Percentiles rank a stretch among this genome's conserved stretches.
These are phyloP conservation scores for Pseudogymnoascus sp. DNA, from an alignment of 2,329 filamentous ascomycete species.

Conservation along the genomic window DNA sequence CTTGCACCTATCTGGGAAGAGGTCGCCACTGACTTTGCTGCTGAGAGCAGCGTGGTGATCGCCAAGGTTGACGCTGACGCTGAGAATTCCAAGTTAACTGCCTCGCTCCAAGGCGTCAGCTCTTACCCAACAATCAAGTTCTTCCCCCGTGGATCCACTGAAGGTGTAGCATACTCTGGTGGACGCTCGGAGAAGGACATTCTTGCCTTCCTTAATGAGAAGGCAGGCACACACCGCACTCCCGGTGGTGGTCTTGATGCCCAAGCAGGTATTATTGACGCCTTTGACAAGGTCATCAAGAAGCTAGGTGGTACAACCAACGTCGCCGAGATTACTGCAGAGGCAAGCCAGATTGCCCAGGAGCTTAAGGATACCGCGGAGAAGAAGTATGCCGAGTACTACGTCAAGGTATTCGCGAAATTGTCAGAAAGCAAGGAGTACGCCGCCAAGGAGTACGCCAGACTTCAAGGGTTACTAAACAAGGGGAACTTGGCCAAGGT, in stretches of 20 bases:
- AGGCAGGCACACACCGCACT: slow-evolving; percentile 78
- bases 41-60: slow-evolving; percentile 70
- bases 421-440: slow-evolving; percentile 67
- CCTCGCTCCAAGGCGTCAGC: slow-evolving; percentile 65
- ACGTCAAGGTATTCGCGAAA: slow-evolving; percentile 85
- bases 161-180: slow-evolving; percentile 61
- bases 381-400: slow-evolving; percentile 85
- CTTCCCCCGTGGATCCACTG: slow-evolving; percentile 78
- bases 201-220: slow-evolving; percentile 74
- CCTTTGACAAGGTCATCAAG: slow-evolving; percentile 65
- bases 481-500: slow-evolving; percentile 78
- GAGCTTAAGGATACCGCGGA: slow-evolving; percentile 52
- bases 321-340: slow-evolving; percentile 55
- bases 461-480: slow-evolving; percentile 68
- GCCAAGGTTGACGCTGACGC: slow-evolving; percentile 95
- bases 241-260: slow-evolving; percentile 71
- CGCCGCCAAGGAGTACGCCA: slow-evolving; percentile 73
- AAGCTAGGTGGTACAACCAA: slow-evolving; percentile 56
- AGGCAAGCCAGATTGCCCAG: slow-evolving; percentile 63
- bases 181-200: slow-evolving; percentile 70
- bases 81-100: slow-evolving; percentile 70
- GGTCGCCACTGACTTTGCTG: slow-evolving; percentile 70
- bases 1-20: slow-evolving; percentile 87
- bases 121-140: slow-evolving; percentile 97
- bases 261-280: slow-evolving; percentile 71